These are phyloP conservation scores for Lichtheimia ramosa DNA, from an alignment of 371 early-diverging fungal genomes.

Conservation along the genomic window DNA sequence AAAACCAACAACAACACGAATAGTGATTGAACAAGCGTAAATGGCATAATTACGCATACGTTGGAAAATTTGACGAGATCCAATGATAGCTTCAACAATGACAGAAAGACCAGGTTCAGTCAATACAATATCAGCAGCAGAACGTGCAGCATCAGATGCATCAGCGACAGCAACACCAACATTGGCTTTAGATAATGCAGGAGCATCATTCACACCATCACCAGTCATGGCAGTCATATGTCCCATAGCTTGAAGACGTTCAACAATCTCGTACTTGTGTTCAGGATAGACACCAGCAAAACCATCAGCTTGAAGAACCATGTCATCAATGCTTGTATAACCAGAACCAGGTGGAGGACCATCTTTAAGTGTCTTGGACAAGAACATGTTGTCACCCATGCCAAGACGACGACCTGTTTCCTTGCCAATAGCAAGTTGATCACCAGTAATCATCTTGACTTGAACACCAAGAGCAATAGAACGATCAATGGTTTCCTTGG, in stretches of 20 bases:
- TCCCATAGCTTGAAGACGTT: conserved; percentile 81
- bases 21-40: conserved; percentile 64
- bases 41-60: conserved; percentile 69
- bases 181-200: conserved; percentile 86
- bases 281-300: conserved; percentile 94
- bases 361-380: conserved; percentile 76
- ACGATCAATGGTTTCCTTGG: conserved; percentile 83
- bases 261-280: conserved; percentile 93
- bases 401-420: conserved; percentile 79
- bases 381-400: conserved; percentile 76
- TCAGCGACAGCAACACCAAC: conserved; percentile 85
- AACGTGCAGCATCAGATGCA: conserved; percentile 76
- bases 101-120: conserved; percentile 77
- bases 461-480: conserved; percentile 86
- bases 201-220: conserved; percentile 97
- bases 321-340: conserved; percentile 75
- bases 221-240: conserved; percentile 92
- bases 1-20: conserved; percentile 66
- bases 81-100: conserved; percentile 66
- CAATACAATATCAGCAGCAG: conserved; percentile 79
- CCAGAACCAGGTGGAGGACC: conserved; percentile 71
- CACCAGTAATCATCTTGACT: conserved; percentile 97
- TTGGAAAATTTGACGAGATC: conserved; percentile 72
- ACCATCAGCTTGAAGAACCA: conserved; percentile 78
- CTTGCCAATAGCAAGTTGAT: conserved; percentile 90